These are phyloP conservation scores for Hypsizygus ulmarius DNA, from an alignment of 1,284 basidiomycete species.

Conservation along the genomic window DNA sequence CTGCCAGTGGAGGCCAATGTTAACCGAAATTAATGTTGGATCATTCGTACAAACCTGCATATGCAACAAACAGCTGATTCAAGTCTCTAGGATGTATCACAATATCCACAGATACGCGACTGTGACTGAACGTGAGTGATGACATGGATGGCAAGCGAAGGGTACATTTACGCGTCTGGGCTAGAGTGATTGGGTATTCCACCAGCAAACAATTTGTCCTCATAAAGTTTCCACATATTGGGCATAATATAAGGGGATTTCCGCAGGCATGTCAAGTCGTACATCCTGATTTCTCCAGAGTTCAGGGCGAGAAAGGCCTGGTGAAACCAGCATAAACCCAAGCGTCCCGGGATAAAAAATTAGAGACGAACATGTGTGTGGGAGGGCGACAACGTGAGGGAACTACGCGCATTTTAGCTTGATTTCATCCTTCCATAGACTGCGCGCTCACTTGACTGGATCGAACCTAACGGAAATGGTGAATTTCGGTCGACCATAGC, in stretches of 20 bases:
- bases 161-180: conserved; percentile 44
- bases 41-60: conserved; percentile 54
- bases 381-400: conserved; percentile 58
- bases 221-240: conserved; percentile 76
- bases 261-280: conserved; percentile 64
- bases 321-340: conserved; percentile 9
- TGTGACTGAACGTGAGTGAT: conserved; percentile 21
- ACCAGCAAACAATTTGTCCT: conserved; percentile 60
- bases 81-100: conserved; percentile 79
- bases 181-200: conserved; percentile 45
- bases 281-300: conserved; percentile 62
- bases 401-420: conserved; percentile 6
- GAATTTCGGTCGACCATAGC: conserved; percentile 52
- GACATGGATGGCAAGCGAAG: background rate
- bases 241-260: conserved; percentile 66
- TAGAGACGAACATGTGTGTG: conserved; percentile 68
- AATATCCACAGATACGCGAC: conserved; percentile 53
- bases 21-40: background rate
- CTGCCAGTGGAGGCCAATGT: conserved; percentile 37
- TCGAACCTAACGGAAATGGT: conserved; percentile 53
- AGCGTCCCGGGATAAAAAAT: conserved; percentile 12
- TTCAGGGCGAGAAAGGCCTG: conserved; percentile 61
- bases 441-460: conserved; percentile 34
- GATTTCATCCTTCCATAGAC: background rate
- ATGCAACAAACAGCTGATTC: conserved; percentile 79